Base-by-base conservation (phyloP, 768 basidiomycete genomes). In the Pleurotus eryngii region DNA sequence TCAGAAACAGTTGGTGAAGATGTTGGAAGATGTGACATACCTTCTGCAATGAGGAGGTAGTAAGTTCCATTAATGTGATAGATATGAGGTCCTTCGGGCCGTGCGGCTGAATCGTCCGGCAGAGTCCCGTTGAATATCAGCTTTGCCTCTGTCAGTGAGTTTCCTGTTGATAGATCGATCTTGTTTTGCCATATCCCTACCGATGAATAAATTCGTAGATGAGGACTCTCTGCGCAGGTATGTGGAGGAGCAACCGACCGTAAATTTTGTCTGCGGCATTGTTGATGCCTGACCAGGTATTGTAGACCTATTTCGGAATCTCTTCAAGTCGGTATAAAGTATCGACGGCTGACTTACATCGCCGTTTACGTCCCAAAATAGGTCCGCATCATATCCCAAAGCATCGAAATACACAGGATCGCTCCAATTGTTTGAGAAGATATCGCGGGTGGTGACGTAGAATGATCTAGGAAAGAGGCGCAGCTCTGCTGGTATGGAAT, bases 11-110 rank as follows among this genome's bases (percentile, higher is more conserved):
- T 18, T 17, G 46, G 7, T 35, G 30, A 35, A 3, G 30, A 35
- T 9, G 30, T 46, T 53, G 39, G 24, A 22, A 22, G 27, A 30
- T 8, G 15, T 4, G 38, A 5, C 22, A 2, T 20, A 72, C 72
- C 73, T 68, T 76, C 74, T 6, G 75, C 75, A 43, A 76, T 74
- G 49, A 76, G 61, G 35, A 76, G 65, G 42, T 75, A 76, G 55
- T 76, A 76, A 5, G 74, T 74, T 1, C 62, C 63, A 58, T 76
- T 70, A 60, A 74, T 68, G 43, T 60, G 61, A 57, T 76, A 76
- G 12, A 76, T 53, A 59, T 76, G 75, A 39, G 75, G 75, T 30
- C 75, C 75, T 61, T 76, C 75, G 4, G 75, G 75, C 5, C 74
- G 65, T n/a, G 72, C 69, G 40, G 60, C 61, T 1, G 73, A 65